phyloP scores from a whole-genome alignment of 2,329 filamentous ascomycete species.

The Beauveria rudraprayagi region DNA sequence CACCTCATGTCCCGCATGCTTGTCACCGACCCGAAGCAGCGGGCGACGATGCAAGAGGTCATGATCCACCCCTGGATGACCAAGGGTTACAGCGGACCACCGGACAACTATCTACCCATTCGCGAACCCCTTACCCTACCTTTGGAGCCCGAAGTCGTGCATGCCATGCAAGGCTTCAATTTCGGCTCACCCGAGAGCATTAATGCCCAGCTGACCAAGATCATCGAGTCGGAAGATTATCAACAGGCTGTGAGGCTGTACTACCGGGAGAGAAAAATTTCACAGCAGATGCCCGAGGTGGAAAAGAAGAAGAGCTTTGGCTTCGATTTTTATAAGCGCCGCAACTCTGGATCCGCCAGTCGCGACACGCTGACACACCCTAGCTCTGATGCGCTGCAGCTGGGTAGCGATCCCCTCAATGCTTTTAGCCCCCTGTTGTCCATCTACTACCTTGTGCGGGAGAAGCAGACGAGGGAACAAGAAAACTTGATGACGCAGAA shows the following conservation, averaged over 20 bases:
- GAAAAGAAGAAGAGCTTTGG: conserved; percentile 81
- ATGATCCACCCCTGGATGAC: conserved; percentile 94
- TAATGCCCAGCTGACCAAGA: conserved; percentile 67
- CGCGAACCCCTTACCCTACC: conserved; percentile 82
- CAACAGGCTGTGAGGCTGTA: conserved; percentile 70
- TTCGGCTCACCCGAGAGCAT: conserved; percentile 86
- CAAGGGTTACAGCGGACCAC: conserved; percentile 78
- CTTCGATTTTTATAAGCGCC: conserved; percentile 94
- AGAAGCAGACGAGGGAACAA: conserved; percentile 80
- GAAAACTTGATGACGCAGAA: conserved; percentile 29
- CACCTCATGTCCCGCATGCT: conserved; percentile 91
- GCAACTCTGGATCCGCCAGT: conserved; percentile 74
- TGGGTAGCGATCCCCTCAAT: conserved; percentile 82
- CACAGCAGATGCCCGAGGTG: conserved; percentile 49
- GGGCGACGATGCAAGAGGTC: conserved; percentile 82
- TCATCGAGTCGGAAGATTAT: conserved; percentile 93
- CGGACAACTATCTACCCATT: conserved; percentile 78
- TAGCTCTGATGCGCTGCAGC: conserved; percentile 76
- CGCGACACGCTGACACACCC: conserved; percentile 76
- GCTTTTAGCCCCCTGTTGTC: conserved; percentile 89
- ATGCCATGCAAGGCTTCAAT: conserved; percentile 96
- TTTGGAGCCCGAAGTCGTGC: conserved; percentile 72
- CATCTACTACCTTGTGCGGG: conserved; percentile 90
- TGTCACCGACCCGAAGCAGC: conserved; percentile 82
- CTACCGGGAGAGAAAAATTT: conserved; percentile 57